These are phyloP conservation scores for Kodamaea ohmeri DNA, from an alignment of 1,139 yeast genomes.

Conservation along the genomic window DNA sequence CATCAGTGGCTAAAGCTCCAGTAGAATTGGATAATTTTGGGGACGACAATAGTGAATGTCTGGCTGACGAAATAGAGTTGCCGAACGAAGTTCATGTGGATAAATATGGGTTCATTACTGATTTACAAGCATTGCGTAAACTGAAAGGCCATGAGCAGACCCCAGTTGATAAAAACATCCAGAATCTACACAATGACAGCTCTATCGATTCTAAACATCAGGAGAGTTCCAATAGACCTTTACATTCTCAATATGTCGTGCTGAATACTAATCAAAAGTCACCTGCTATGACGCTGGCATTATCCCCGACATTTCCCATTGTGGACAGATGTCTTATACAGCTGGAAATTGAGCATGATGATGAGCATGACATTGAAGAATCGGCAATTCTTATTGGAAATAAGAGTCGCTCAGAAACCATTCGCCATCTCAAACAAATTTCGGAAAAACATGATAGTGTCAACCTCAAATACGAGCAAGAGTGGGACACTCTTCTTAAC, in stretches of 20 bases:
- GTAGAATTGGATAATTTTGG: constrained; percentile 45
- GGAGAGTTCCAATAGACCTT: too few relatives aligned
- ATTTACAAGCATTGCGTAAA: constrained; percentile 11
- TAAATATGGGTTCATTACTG: constrained; percentile 49
- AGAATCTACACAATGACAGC: background rate
- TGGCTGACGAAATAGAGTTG: constrained; percentile 5
- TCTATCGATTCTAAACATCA: too few relatives aligned
- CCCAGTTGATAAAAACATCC: constrained; percentile 11
- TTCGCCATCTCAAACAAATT: constrained; percentile 29
- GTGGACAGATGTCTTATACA: too few relatives aligned
- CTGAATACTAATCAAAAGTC: background rate
- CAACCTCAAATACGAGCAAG: constrained; percentile 25
- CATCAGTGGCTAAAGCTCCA: constrained; percentile 26
- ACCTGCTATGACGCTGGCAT: too few relatives aligned
- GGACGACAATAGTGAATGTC: constrained; percentile 10
- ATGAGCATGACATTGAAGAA: constrained; percentile 5
- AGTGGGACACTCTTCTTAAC: constrained; percentile 37
- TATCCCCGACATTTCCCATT: too few relatives aligned
- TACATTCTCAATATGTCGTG: too few relatives aligned
- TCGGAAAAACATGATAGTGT: constrained; percentile 36
- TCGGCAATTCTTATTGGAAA: constrained; percentile 17
- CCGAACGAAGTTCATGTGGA: constrained; percentile 36
- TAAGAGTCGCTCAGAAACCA: constrained; percentile 16
- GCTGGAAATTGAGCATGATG: background rate
- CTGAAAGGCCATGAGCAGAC: too few relatives aligned